Conservation (phyloP, 2,329 filamentous ascomycete genomes). For the Cercospora citrullina region DNA sequence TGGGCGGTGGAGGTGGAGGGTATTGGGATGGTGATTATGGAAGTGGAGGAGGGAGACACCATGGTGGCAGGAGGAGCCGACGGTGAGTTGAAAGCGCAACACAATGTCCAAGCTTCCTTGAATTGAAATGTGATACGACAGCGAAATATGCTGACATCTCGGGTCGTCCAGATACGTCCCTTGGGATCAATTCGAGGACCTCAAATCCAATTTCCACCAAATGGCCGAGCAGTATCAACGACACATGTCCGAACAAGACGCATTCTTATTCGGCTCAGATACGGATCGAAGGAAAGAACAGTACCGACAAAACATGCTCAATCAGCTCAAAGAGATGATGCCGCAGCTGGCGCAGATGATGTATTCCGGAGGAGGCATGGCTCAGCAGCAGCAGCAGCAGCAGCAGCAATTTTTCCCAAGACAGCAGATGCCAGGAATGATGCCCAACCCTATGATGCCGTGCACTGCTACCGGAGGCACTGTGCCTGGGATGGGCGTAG, state of each 20-base stretch:
- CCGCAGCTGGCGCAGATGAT: conserved; percentile 30
- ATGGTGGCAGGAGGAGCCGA: conserved; percentile 1
- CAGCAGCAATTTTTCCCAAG: background rate
- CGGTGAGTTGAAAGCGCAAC: too few species aligned
- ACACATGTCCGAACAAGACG: conserved; percentile 24
- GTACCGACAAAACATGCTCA: conserved; percentile 30
- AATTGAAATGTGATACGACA: too few species aligned
- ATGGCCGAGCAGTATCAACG: conserved; percentile 28
- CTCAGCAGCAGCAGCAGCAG: background rate
- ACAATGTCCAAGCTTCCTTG: too few species aligned
- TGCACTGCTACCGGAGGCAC: background rate
- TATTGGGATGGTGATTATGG: conserved; percentile 16
- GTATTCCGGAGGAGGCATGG: background rate
- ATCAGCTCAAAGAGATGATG: conserved; percentile 30
- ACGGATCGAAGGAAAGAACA: conserved; percentile 30
- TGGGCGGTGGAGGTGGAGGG: conserved; percentile 13
- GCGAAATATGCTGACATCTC: background rate
- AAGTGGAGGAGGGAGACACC: background rate
- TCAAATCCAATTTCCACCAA: conserved; percentile 20
- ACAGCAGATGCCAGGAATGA: conserved; percentile 1
- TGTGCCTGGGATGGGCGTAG: background rate
- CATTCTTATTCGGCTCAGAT: conserved; percentile 31
- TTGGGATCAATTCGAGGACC: conserved; percentile 13
- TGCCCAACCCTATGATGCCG: background rate
- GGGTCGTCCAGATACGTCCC: background rate